These are phyloP conservation scores for Stephania cephalantha DNA, from an alignment of 164 flowering plant species.

Conservation along the genomic window DNA sequence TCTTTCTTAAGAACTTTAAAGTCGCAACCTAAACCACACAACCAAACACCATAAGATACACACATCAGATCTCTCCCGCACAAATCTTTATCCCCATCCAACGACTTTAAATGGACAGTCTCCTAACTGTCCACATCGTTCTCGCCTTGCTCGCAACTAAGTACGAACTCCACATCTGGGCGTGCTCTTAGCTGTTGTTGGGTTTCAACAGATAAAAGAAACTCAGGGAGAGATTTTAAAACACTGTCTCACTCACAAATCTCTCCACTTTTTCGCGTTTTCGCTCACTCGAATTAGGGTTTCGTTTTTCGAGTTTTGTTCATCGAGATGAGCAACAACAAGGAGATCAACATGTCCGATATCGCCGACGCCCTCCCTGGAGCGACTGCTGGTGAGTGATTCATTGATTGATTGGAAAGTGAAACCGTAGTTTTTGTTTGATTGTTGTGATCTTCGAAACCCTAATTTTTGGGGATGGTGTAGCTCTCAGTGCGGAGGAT, in stretches of 20 bases:
- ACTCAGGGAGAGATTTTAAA: neutral
- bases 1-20: too few species aligned
- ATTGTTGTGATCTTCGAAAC: neutral
- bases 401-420: too few species aligned
- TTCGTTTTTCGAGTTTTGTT: neutral
- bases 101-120: neutral
- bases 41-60: too few species aligned
- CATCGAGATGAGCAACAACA: constrained; percentile 37
- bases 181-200: neutral
- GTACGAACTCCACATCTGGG: neutral
- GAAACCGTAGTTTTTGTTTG: neutral
- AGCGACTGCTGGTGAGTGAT: constrained; percentile 21
- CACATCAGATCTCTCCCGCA: too few species aligned
- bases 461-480: constrained; percentile 4
- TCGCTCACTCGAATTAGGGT: neutral
- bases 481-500: constrained; percentile 53
- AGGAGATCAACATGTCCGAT: constrained; percentile 46
- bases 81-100: too few species aligned
- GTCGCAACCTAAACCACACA: too few species aligned
- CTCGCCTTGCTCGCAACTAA: too few species aligned
- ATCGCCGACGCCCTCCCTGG: constrained; percentile 30
- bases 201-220: neutral
- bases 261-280: neutral
- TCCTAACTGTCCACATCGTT: neutral
- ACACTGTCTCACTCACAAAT: neutral